These are phyloP conservation scores for Saturnispora gosingensis DNA, from an alignment of 805 yeast genomes.

Conservation along the genomic window DNA sequence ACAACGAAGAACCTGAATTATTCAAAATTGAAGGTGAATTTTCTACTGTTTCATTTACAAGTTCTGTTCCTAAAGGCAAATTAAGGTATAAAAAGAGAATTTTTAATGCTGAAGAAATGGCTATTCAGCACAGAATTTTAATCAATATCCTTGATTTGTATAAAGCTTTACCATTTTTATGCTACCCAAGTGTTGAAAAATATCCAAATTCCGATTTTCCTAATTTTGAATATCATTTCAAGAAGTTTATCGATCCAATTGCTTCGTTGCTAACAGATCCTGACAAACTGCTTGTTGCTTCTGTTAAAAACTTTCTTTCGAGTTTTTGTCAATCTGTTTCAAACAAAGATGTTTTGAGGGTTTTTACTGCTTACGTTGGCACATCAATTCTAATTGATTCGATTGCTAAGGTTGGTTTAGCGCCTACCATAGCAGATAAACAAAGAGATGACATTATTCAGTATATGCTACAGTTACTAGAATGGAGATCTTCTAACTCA, in stretches of 20 bases:
- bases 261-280: constrained; percentile 31
- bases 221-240: constrained; percentile 17
- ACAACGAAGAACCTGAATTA: constrained; percentile 6
- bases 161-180: constrained; percentile 27
- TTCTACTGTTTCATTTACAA: background rate
- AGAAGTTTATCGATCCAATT: constrained; percentile 24
- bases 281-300: constrained; percentile 27
- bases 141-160: constrained; percentile 26
- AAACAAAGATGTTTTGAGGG: constrained; percentile 21
- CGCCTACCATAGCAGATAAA: constrained; percentile 16
- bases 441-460: constrained; percentile 29
- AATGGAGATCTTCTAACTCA: constrained; percentile 24
- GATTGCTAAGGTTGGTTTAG: constrained; percentile 25
- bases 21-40: constrained; percentile 1
- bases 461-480: constrained; percentile 32
- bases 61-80: background rate
- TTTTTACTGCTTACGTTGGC: constrained; percentile 31
- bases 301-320: constrained; percentile 30
- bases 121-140: constrained; percentile 12
- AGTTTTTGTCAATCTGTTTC: constrained; percentile 28
- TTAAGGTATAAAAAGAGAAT: background rate
- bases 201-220: constrained; percentile 9
- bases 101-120: constrained; percentile 1
- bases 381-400: constrained; percentile 30
- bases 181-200: constrained; percentile 15